Percentiles rank a stretch among this genome's conserved stretches.
phyloP scores from a whole-genome alignment of 1,139 yeast species.

The Suhomyces guaymorum region DNA sequence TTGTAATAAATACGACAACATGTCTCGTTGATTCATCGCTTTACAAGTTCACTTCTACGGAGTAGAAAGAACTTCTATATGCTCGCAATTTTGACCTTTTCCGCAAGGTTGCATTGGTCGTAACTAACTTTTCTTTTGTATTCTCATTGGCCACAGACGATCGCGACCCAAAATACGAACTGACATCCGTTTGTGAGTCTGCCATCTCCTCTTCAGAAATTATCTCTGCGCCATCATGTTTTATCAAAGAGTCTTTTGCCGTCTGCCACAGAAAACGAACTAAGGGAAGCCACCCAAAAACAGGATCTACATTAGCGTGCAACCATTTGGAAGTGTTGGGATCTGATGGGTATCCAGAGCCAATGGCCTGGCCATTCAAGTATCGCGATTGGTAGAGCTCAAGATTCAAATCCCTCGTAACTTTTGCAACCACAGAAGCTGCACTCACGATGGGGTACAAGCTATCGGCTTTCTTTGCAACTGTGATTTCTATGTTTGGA shows the following conservation, averaged over 20 bases:
- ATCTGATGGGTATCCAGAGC: slow-evolving; percentile 95
- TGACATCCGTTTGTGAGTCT: slow-evolving; percentile 34
- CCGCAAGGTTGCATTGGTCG: too few relatives aligned
- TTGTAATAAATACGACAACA: too few relatives aligned
- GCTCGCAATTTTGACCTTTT: too few relatives aligned
- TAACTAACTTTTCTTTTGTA: too few relatives aligned
- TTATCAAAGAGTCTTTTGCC: slow-evolving; percentile 67
- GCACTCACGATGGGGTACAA: slow-evolving; percentile 92
- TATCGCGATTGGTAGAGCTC: slow-evolving; percentile 31
- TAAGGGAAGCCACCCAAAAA: slow-evolving; percentile 86
- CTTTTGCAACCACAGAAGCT: slow-evolving; percentile 97
- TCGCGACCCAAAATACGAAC: slow-evolving; percentile 23
- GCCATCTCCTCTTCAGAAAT: slow-evolving; percentile 38
- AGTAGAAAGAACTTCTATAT: too few relatives aligned
- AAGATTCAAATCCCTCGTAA: slow-evolving; percentile 80
- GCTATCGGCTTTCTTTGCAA: slow-evolving; percentile 95
- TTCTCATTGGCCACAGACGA: background rate
- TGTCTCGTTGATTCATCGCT: too few relatives aligned
- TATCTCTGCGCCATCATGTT: slow-evolving; percentile 47
- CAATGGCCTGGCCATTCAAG: slow-evolving; percentile 47
- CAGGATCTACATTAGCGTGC: slow-evolving; percentile 56
- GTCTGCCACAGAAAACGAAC: slow-evolving; percentile 95
- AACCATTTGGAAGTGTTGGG: slow-evolving; percentile 82
- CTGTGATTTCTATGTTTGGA: slow-evolving; percentile 73
- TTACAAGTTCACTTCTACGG: too few relatives aligned